Conservation (phyloP, 805 yeast species). For the Monosporozyma unispora region DNA sequence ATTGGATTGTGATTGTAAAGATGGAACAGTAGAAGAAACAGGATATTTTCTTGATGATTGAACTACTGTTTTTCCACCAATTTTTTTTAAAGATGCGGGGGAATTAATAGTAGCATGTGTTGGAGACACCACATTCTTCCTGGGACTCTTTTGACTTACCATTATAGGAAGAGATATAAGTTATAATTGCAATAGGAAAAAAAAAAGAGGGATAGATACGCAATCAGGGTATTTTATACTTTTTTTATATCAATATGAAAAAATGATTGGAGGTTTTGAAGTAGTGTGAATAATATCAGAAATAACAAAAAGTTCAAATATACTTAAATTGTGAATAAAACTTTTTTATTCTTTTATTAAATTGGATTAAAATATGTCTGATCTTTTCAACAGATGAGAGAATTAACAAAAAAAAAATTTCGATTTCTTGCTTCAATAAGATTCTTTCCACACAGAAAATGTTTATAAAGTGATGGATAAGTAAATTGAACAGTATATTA, state of each 20-base stretch:
- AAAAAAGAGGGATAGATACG: neutral
- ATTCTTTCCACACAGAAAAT: too few species aligned
- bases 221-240: neutral
- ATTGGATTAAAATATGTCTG: too few species aligned
- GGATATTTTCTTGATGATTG: neutral
- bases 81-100: neutral
- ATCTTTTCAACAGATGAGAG: too few species aligned
- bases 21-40: neutral
- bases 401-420: too few species aligned
- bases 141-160: constrained; percentile 13
- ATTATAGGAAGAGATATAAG: neutral
- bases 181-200: neutral
- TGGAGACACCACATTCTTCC: constrained; percentile 4
- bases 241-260: neutral
- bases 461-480: too few species aligned
- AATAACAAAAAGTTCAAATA: too few species aligned
- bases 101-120: neutral
- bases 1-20: neutral
- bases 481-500: too few species aligned
- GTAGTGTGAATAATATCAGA: too few species aligned
- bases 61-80: neutral
- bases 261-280: too few species aligned
- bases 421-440: too few species aligned
- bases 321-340: too few species aligned
- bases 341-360: too few species aligned